Conservation (phyloP, 2,329 filamentous ascomycete genomes). For the Ramularia endophylla region DNA sequence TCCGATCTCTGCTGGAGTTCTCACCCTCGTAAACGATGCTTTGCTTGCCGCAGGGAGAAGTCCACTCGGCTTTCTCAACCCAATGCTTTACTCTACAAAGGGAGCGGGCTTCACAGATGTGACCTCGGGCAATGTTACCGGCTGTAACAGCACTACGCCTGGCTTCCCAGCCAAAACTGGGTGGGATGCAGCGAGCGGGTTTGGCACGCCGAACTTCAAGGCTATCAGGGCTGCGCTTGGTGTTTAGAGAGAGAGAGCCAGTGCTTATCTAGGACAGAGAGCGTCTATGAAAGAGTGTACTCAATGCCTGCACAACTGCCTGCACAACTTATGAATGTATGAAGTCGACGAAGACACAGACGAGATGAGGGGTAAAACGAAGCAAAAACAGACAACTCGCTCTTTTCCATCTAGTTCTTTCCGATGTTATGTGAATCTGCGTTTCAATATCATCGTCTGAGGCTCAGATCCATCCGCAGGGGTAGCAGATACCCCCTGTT, state of each 20-base stretch:
- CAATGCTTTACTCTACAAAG: constrained; percentile 50
- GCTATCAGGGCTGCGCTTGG: constrained; percentile 1
- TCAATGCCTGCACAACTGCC: no score
- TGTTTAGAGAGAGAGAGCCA: constrained; percentile 1
- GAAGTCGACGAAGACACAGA: no score
- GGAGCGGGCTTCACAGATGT: constrained; percentile 47
- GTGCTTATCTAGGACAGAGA: no score
- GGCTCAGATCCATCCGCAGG: no score
- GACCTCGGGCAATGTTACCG: constrained; percentile 30
- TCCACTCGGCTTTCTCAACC: constrained; percentile 54
- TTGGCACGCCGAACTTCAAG: constrained; percentile 12
- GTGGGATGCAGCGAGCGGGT: constrained; percentile 30
- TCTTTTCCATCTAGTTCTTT: no score
- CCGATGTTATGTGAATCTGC: no score
- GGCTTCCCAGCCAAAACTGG: constrained; percentile 28
- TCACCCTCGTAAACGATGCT: constrained; percentile 59
- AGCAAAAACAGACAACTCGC: no score
- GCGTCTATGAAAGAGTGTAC: no score
- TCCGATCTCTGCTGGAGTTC: constrained; percentile 41
- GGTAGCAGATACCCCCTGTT: no score
- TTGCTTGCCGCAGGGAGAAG: constrained; percentile 47
- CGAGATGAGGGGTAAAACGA: no score
- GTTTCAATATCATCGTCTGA: no score
- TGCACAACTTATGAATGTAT: no score
- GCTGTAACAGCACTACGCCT: constrained; percentile 18